A percentile compares a stretch with the other conserved stretches of the same genome.
These are phyloP conservation scores for Pholiota molesta DNA, from an alignment of 768 basidiomycete species.

Conservation along the genomic window DNA sequence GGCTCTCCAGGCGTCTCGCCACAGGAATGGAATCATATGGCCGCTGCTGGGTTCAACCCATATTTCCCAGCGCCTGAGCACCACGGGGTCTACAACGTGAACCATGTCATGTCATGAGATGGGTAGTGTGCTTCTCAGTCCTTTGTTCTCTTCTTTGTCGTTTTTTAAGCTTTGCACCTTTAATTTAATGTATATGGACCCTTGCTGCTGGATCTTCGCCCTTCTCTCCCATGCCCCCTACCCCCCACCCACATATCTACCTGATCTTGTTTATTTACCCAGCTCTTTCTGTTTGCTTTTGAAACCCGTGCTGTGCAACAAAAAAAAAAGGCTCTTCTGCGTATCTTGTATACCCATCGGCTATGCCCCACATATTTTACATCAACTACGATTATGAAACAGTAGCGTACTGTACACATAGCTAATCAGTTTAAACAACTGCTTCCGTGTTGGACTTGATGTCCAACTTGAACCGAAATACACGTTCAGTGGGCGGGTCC, in stretches of 20 bases:
- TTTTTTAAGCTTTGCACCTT: constrained; percentile 12
- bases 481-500: background rate
- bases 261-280: constrained; percentile 1
- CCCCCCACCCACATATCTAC: background rate
- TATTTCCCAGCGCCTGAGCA: constrained; percentile 70
- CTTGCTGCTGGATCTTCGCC: background rate
- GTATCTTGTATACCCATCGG: background rate
- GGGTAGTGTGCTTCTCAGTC: constrained; percentile 3
- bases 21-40: constrained; percentile 65
- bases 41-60: constrained; percentile 60
- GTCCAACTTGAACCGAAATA: constrained; percentile 7
- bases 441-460: background rate
- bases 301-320: background rate
- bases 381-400: background rate
- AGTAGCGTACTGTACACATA: constrained; percentile 4
- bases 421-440: background rate
- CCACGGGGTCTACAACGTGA: constrained; percentile 51
- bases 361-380: background rate
- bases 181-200: background rate
- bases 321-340: background rate
- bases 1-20: constrained; percentile 54
- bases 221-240: constrained; percentile 9
- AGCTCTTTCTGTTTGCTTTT: constrained; percentile 1
- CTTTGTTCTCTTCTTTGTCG: constrained; percentile 14
- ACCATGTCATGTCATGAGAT: constrained; percentile 56